Evolutionary conservation across 2,329 filamentous ascomycete genomes (phyloP).

Genomic region (Aschersonia sp.): DNA sequence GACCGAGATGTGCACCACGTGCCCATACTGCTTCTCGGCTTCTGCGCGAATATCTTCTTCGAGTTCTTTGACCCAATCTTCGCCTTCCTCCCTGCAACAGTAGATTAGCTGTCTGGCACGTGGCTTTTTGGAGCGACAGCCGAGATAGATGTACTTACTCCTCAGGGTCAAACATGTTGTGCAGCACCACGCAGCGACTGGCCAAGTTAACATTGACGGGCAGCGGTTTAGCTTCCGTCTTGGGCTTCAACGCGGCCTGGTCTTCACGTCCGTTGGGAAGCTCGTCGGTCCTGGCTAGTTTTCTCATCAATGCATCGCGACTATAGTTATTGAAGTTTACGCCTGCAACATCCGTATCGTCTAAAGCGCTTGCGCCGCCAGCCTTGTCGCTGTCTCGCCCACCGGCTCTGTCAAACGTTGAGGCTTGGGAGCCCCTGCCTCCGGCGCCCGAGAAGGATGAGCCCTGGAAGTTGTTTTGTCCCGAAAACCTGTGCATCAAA

Average conservation of each 20-base stretch:
- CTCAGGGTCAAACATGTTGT: conserved; percentile 87
- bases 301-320: conserved; percentile 95
- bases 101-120: neutral
- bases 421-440: conserved; percentile 70
- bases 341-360: conserved; percentile 93
- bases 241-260: conserved; percentile 60
- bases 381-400: conserved; percentile 82
- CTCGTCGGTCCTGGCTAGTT: conserved; percentile 92
- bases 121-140: neutral
- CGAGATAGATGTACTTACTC: conserved; percentile 48
- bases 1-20: conserved; percentile 91
- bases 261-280: conserved; percentile 49
- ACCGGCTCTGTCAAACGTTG: conserved; percentile 81
- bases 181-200: conserved; percentile 82
- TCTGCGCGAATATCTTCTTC: conserved; percentile 87
- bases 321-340: conserved; percentile 99
- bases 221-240: conserved; percentile 62
- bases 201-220: conserved; percentile 83
- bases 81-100: conserved; percentile 60
- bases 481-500: conserved; percentile 81
- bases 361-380: conserved; percentile 81
- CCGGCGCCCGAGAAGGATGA: conserved; percentile 85
- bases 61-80: conserved; percentile 81
- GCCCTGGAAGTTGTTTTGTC: conserved; percentile 70
- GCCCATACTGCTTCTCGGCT: conserved; percentile 90